Base-by-base conservation (phyloP, 2,329 filamentous ascomycete genomes). In the Phialemonium atrogriseum region DNA sequence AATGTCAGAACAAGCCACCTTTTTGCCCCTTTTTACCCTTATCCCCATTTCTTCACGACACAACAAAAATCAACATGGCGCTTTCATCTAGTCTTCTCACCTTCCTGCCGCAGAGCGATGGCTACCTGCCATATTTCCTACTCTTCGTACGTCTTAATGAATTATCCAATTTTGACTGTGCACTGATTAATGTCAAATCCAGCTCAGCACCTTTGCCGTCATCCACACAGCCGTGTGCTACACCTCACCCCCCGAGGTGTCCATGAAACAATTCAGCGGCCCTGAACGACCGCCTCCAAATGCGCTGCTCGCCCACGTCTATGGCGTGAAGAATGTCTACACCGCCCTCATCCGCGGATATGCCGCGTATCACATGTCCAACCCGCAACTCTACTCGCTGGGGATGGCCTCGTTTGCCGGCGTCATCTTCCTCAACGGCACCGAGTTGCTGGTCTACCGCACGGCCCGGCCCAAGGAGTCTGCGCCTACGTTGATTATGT, bases 291-390 rank as follows among this genome's bases (percentile, higher is more conserved):
- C 51, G 14, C 40, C 42, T 7, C 41, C 44, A 10, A 38, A 45
- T 6, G 24, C 42, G 4, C 42, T 58, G n/a, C 39, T 51, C 12
- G 51, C 56, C 5, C 55, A 48, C 33, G 38, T 52, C 5, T 59
- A 59, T 37, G 55, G 48, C 10, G 33, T 52, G 21, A 55, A 58
- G 46, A 59, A 58, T 32, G 22, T 55, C 24, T 58, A 57, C 41
- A 51, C 54, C 7, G 48, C 40, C 11, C 27, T 49, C 22, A 59
- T 58, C 32, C 46, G 55, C 10, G 22, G 48, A 8, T 54, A 52
- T 28, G 52, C 55, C 2, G 55, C 55, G 4, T 58, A 56, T 24
- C 32, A 54, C 32, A 47, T 59, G 37, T 27, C 42, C 19, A 54
- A 53, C 36, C 37, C 39, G 4, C 39, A 48, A 25, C 15, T 58